Evolutionary conservation across 202 grass and related monocot genomes (phyloP).

Genomic region (Sporobolus alterniflorus): DNA sequence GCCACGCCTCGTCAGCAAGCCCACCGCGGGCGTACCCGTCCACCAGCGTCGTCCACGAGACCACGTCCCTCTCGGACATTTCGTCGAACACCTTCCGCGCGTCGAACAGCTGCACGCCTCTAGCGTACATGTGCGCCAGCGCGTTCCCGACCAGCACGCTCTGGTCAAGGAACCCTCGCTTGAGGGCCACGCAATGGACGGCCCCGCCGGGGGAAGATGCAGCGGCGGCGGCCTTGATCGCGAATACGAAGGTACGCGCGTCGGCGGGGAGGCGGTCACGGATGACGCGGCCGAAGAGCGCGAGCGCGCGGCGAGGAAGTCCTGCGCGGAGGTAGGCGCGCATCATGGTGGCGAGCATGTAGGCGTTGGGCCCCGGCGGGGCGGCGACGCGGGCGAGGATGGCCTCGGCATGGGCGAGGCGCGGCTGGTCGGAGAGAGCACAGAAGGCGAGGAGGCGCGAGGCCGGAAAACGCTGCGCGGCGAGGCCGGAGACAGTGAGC

Average conservation of each 20-base stretch:
- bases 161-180: conserved; percentile 42
- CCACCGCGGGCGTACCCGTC: conserved; percentile 33
- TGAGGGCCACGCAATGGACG: conserved; percentile 46
- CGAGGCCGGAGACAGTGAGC: conserved; percentile 61
- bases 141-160: conserved; percentile 56
- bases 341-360: conserved; percentile 71
- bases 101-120: neutral
- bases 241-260: conserved; percentile 63
- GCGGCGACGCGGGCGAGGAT: conserved; percentile 32
- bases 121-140: conserved; percentile 36
- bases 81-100: conserved; percentile 50
- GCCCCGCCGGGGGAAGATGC: conserved; percentile 2
- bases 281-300: conserved; percentile 51
- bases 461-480: conserved; percentile 62
- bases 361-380: conserved; percentile 46
- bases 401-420: conserved; percentile 38
- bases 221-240: conserved; percentile 43
- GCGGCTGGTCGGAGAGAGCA: conserved; percentile 59
- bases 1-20: conserved; percentile 44
- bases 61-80: conserved; percentile 55
- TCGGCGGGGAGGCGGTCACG: conserved; percentile 39
- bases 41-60: conserved; percentile 78
- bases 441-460: conserved; percentile 73
- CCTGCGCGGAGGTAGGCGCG: conserved; percentile 54
- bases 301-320: conserved; percentile 28